These are phyloP conservation scores for Eutrema japonicum DNA, from an alignment of 345 rosid genomes.

Conservation along the genomic window DNA sequence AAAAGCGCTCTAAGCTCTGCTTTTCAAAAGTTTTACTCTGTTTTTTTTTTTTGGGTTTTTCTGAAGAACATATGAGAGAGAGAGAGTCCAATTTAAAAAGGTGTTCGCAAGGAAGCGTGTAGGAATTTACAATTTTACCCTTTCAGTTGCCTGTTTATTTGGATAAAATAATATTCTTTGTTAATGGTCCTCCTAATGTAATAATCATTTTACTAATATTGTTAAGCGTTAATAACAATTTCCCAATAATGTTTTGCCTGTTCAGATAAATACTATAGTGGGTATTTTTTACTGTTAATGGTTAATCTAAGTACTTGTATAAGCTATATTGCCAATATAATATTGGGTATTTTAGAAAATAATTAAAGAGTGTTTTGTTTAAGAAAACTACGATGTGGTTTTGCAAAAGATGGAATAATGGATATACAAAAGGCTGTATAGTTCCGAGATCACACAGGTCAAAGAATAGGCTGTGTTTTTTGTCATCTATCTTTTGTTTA, in stretches of 20 bases:
- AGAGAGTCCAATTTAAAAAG: conserved; percentile 27
- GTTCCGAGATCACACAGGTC: conserved; percentile 30
- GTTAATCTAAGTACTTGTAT: no score
- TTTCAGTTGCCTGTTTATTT: background rate
- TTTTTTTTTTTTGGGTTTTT: background rate
- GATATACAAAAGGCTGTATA: conserved; percentile 12
- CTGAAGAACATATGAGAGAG: conserved; percentile 4
- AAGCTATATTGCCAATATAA: no score
- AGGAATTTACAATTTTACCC: conserved; percentile 25
- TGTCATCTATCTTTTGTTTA: conserved; percentile 37
- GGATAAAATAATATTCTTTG: conserved; percentile 10
- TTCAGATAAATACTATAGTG: no score
- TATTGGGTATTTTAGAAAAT: background rate
- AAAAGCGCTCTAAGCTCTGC: conserved; percentile 15
- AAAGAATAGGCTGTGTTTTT: conserved; percentile 31
- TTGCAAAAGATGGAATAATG: conserved; percentile 16
- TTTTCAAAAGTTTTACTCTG: background rate
- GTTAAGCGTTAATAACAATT: no score
- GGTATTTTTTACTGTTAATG: no score
- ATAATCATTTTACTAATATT: no score
- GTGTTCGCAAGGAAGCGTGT: no score
- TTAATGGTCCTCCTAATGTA: no score
- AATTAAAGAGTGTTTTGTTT: background rate
- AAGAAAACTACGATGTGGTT: background rate
- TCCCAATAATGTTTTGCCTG: no score